A percentile compares a stretch with the other conserved stretches of the same genome.
Conservation (phyloP, 108 stramenopile species). For the Parmales sp. region DNA sequence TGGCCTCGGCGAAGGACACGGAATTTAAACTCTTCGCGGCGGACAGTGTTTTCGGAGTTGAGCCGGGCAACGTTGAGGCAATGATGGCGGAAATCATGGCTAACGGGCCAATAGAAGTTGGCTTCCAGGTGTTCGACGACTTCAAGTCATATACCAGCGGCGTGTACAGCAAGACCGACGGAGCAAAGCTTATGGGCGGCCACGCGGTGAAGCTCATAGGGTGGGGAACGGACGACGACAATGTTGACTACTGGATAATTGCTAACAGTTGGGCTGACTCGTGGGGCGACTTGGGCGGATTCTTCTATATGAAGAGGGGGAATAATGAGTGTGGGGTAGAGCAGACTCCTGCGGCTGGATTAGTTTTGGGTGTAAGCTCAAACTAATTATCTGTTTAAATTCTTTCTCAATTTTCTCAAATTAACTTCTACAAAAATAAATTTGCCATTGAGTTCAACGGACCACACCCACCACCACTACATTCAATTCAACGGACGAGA, state of each 20-base stretch:
- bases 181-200: constrained; percentile 18
- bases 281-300: constrained; percentile 43
- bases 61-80: neutral
- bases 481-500: no score
- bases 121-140: constrained; percentile 44
- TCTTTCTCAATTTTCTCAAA: no score
- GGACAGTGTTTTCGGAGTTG: constrained; percentile 17
- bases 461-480: no score
- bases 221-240: constrained; percentile 34
- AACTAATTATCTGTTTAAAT: no score
- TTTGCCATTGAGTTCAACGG: no score
- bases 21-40: constrained; percentile 28
- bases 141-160: constrained; percentile 42
- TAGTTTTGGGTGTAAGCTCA: no score
- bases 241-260: constrained; percentile 27
- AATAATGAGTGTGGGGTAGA: no score
- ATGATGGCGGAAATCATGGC: constrained; percentile 39
- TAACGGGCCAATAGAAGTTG: constrained; percentile 28
- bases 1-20: constrained; percentile 29
- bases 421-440: no score
- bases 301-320: constrained; percentile 48
- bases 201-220: constrained; percentile 48
- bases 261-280: constrained; percentile 22
- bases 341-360: no score
- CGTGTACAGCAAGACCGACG: constrained; percentile 14